Conservation (phyloP, 148 eudicot species). For the Amaranthus palmeri region DNA sequence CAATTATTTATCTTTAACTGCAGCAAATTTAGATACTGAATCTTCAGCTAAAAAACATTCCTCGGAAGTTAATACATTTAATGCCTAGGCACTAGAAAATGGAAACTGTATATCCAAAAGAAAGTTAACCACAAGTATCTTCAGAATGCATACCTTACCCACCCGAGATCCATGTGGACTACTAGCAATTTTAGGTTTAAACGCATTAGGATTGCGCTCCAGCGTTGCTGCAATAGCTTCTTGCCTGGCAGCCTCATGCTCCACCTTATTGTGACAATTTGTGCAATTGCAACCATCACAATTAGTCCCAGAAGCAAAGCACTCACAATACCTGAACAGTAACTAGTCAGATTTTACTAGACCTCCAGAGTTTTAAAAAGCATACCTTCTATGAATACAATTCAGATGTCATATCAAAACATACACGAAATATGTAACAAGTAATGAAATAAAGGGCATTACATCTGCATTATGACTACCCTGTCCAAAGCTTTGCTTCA, state of each 20-base stretch:
- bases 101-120: neutral
- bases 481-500: too few relatives aligned
- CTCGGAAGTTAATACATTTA: neutral
- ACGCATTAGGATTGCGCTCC: slow-evolving; percentile 73
- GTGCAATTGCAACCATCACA: slow-evolving; percentile 79
- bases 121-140: neutral
- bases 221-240: slow-evolving; percentile 45
- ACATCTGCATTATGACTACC: neutral
- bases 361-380: neutral
- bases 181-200: slow-evolving; percentile 63
- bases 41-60: neutral
- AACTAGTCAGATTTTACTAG: slow-evolving; percentile 9
- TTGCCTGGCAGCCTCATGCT: slow-evolving; percentile 54
- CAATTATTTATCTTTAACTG: neutral
- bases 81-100: neutral
- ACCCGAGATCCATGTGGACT: slow-evolving; percentile 52
- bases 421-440: neutral
- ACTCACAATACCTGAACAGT: slow-evolving; percentile 74
- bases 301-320: slow-evolving; percentile 67
- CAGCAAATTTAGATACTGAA: neutral
- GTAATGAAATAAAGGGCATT: neutral
- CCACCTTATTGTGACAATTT: slow-evolving; percentile 61
- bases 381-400: neutral
- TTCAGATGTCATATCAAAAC: neutral
- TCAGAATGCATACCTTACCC: slow-evolving; percentile 40